phyloP scores from a whole-genome alignment of 1,284 basidiomycete species.

The Moniliophthora roreri region DNA sequence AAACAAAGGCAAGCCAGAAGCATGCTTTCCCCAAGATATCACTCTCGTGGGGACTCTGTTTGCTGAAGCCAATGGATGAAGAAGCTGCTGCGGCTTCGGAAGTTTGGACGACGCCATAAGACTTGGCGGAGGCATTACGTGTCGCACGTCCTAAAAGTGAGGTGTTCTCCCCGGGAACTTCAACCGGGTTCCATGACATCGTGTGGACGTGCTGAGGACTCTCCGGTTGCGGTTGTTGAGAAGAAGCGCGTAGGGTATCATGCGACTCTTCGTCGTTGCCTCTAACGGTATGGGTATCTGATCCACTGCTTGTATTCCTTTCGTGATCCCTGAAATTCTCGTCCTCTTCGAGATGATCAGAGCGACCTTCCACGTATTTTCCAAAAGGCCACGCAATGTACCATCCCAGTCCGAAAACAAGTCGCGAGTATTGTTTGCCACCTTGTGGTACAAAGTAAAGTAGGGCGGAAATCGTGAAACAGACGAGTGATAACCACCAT shows the following conservation, averaged over 20 bases:
- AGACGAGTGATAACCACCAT: slow-evolving; percentile 86
- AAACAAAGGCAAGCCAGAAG: slow-evolving; percentile 79
- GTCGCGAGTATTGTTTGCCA: slow-evolving; percentile 81
- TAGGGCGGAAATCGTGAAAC: slow-evolving; percentile 66
- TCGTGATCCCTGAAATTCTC: slow-evolving; percentile 31
- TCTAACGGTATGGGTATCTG: slow-evolving; percentile 31
- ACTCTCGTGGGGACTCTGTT: slow-evolving; percentile 34
- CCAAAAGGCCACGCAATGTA: slow-evolving; percentile 99
- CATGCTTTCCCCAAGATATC: slow-evolving; percentile 66
- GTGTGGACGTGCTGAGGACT: slow-evolving; percentile 20
- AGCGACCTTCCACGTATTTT: slow-evolving; percentile 91
- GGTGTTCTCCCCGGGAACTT: slow-evolving; percentile 37
- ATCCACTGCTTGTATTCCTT: slow-evolving; percentile 15
- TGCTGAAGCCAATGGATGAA: slow-evolving; percentile 32
- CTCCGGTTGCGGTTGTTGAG: slow-evolving; percentile 20
- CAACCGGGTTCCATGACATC: slow-evolving; percentile 29
- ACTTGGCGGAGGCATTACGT: slow-evolving; percentile 48
- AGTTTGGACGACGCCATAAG: slow-evolving; percentile 60
- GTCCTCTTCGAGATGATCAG: slow-evolving; percentile 41
- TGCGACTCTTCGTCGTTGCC: slow-evolving; percentile 19
- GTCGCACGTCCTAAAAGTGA: slow-evolving; percentile 30
- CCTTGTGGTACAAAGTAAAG: slow-evolving; percentile 79
- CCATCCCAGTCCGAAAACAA: slow-evolving; percentile 91
- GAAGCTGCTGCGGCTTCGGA: slow-evolving; percentile 33
- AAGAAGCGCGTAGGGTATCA: slow-evolving; percentile 24